These are phyloP conservation scores for Scenedesmus sp. DNA, from an alignment of 163 green algal genomes.

Conservation along the genomic window DNA sequence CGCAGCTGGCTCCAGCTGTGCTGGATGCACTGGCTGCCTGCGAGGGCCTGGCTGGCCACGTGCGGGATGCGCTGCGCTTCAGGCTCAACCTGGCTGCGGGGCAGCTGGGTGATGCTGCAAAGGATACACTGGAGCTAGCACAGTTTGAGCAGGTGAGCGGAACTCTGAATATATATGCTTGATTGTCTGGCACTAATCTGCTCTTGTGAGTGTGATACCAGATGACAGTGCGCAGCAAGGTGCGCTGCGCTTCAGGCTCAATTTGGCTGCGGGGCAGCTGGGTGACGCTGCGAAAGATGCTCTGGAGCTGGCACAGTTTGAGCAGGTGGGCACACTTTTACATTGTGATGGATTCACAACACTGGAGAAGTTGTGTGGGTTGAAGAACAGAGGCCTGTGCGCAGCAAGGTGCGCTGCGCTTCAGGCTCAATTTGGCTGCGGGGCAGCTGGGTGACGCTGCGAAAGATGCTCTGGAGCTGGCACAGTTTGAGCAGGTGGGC, in stretches of 20 bases:
- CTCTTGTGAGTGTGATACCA: too few species aligned
- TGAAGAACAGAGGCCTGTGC: too few species aligned
- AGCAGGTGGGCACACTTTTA: too few species aligned
- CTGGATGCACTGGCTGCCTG: slow-evolving; percentile 1
- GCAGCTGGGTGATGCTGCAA: slow-evolving; percentile 64
- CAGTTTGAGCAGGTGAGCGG: slow-evolving; percentile 66
- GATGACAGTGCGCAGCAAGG: background rate
- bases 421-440: slow-evolving; percentile 73
- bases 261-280: slow-evolving; percentile 68
- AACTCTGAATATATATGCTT: too few species aligned
- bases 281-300: slow-evolving; percentile 63
- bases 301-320: slow-evolving; percentile 68
- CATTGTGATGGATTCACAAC: too few species aligned
- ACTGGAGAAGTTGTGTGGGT: too few species aligned
- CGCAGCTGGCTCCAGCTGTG: background rate
- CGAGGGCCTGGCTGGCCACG: background rate
- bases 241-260: slow-evolving; percentile 65
- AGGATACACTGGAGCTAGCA: slow-evolving; percentile 66
- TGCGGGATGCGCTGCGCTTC: slow-evolving; percentile 55
- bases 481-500: too few species aligned
- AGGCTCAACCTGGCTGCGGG: slow-evolving; percentile 72
- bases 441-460: slow-evolving; percentile 67
- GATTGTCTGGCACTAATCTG: too few species aligned
- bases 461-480: slow-evolving; percentile 65
- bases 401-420: slow-evolving; percentile 47